phyloP scores from a whole-genome alignment of 192 early-diverging fungal genomes.

The Rhizophagus prolifer region DNA sequence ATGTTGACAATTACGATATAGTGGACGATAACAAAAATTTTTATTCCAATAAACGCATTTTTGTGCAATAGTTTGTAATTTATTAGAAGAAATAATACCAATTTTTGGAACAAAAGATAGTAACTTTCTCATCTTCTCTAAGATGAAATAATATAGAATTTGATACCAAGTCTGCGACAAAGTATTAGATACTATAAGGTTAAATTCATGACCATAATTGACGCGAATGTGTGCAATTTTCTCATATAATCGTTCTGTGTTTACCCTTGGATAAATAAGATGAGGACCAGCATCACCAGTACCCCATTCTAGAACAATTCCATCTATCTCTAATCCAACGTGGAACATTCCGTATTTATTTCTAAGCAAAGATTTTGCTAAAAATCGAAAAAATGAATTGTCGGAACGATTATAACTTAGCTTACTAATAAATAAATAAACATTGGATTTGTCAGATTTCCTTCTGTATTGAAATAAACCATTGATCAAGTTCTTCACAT shows the following conservation, averaged over 20 bases:
- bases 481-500: no score
- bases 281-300: neutral
- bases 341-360: neutral
- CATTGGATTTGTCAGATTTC: neutral
- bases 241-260: neutral
- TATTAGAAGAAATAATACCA: neutral
- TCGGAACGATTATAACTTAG: neutral
- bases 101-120: neutral
- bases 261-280: neutral
- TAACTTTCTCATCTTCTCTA: no score
- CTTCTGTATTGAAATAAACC: neutral
- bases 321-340: constrained; percentile 5
- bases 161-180: no score
- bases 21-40: neutral
- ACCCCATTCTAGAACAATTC: constrained; percentile 2
- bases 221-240: neutral
- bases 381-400: neutral
- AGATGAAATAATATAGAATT: no score
- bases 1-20: neutral
- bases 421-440: constrained; percentile 1
- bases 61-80: neutral
- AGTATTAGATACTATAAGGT: no score
- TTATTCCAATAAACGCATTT: constrained; percentile 1
- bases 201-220: no score
- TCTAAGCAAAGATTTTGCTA: no score